Percentiles rank a stretch among this genome's conserved stretches.
Evolutionary conservation across 2,329 filamentous ascomycete species (phyloP).

Genomic region (Aspergillus transmontanensis): DNA sequence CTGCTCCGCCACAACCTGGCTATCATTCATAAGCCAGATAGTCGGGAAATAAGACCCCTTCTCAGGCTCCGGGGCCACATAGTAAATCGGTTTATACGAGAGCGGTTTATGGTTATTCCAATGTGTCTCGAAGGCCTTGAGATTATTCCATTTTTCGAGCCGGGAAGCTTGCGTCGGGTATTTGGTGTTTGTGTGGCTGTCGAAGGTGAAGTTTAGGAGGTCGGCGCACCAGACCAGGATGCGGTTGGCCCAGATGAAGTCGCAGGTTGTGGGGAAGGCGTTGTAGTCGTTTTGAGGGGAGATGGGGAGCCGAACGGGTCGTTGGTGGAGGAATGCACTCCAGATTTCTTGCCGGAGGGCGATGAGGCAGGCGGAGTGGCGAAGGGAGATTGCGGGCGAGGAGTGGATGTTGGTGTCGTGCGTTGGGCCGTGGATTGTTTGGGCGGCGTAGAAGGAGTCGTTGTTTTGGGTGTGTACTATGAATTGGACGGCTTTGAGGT

Average conservation of each 20-base stretch:
- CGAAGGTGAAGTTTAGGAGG: conserved; percentile 65
- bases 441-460: conserved; percentile 18
- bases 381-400: conserved; percentile 31
- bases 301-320: conserved; percentile 55
- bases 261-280: conserved; percentile 51
- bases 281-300: conserved; percentile 53
- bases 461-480: conserved; percentile 17
- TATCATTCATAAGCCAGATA: conserved; percentile 58
- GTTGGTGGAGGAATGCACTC: conserved; percentile 44
- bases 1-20: conserved; percentile 61
- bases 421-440: conserved; percentile 17
- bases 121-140: conserved; percentile 11
- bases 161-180: background rate
- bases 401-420: conserved; percentile 14
- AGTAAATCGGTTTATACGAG: conserved; percentile 59
- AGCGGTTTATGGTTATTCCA: conserved; percentile 50
- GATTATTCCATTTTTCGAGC: conserved; percentile 32
- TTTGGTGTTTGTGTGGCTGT: conserved; percentile 16
- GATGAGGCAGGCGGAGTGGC: conserved; percentile 46
- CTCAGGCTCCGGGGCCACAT: conserved; percentile 37
- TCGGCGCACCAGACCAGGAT: conserved; percentile 64
- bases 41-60: conserved; percentile 56
- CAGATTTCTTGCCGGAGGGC: conserved; percentile 52
- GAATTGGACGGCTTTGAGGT: conserved; percentile 18
- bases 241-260: conserved; percentile 62